A percentile compares a stretch with the other conserved stretches of the same genome.
These are phyloP conservation scores for Trichophyton simii DNA, from an alignment of 2,329 filamentous ascomycete genomes.

Conservation along the genomic window DNA sequence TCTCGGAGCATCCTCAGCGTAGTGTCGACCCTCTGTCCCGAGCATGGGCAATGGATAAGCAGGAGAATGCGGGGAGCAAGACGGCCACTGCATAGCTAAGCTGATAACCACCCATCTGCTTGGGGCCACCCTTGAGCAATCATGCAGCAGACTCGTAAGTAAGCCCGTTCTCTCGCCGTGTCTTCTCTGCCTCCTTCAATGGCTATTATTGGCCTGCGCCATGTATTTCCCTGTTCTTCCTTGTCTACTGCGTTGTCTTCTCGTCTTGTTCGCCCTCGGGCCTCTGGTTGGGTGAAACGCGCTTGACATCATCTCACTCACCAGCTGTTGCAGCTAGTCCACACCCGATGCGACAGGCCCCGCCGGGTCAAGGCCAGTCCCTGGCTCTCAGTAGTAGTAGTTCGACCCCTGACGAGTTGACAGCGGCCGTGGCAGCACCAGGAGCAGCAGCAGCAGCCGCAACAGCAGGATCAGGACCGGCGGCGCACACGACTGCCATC, in stretches of 20 bases:
- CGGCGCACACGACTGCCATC: slow-evolving; percentile 22
- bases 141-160: slow-evolving; percentile 11
- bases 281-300: slow-evolving; percentile 8
- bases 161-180: neutral
- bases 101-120: neutral
- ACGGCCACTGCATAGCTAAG: neutral
- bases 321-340: slow-evolving; percentile 21
- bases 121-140: slow-evolving; percentile 3
- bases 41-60: neutral
- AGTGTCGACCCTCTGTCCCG: neutral
- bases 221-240: neutral
- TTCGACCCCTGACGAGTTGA: slow-evolving; percentile 27
- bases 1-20: neutral
- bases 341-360: slow-evolving; percentile 26
- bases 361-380: slow-evolving; percentile 22
- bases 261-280: slow-evolving; percentile 12
- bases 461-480: slow-evolving; percentile 17
- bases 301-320: neutral
- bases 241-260: neutral
- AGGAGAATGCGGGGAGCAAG: neutral
- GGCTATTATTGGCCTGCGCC: neutral
- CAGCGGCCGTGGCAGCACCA: slow-evolving; percentile 14
- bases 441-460: slow-evolving; percentile 21
- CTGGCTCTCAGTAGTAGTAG: slow-evolving; percentile 24
- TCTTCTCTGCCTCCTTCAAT: slow-evolving; percentile 7